phyloP scores from a whole-genome alignment of 176 grass and related monocot species.

The Oryza glaberrima region DNA sequence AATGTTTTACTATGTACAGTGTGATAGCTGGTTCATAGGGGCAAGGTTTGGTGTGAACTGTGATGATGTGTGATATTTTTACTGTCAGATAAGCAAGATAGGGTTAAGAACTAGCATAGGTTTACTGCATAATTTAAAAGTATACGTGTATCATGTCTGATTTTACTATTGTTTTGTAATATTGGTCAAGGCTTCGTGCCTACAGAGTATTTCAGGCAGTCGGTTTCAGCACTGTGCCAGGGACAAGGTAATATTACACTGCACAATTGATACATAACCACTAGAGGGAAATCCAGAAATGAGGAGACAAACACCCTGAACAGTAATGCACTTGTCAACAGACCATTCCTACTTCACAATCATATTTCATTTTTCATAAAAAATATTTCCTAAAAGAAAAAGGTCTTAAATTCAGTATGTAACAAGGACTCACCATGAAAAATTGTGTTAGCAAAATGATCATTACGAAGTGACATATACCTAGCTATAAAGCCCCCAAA shows the following conservation, averaged over 20 bases:
- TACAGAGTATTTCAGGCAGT: not conserved
- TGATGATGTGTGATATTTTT: conserved; percentile 12
- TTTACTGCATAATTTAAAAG: not conserved
- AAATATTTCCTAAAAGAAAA: not conserved
- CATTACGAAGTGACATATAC: not conserved
- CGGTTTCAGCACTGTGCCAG: not conserved
- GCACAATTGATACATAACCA: not conserved
- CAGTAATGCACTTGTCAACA: not conserved
- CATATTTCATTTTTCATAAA: not conserved
- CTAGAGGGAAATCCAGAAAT: not conserved
- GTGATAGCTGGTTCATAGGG: not conserved
- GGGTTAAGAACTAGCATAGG: not conserved
- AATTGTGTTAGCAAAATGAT: conserved; percentile 23
- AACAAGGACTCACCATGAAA: conserved; percentile 12
- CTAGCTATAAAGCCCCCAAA: conserved; percentile 9
- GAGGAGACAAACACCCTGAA: not conserved
- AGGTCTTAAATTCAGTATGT: not conserved
- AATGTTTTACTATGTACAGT: not conserved
- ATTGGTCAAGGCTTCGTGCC: too few relatives aligned
- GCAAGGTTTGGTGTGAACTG: not conserved
- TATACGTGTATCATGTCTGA: not conserved
- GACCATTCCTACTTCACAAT: not conserved
- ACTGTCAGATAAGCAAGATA: not conserved
- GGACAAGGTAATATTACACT: not conserved
- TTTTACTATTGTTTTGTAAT: not conserved